Evolutionary conservation across 352 stramenopile genomes (phyloP), one percentile per base, ranked within the genome.

Genomic region (Globisporangium iwayamae): DNA sequence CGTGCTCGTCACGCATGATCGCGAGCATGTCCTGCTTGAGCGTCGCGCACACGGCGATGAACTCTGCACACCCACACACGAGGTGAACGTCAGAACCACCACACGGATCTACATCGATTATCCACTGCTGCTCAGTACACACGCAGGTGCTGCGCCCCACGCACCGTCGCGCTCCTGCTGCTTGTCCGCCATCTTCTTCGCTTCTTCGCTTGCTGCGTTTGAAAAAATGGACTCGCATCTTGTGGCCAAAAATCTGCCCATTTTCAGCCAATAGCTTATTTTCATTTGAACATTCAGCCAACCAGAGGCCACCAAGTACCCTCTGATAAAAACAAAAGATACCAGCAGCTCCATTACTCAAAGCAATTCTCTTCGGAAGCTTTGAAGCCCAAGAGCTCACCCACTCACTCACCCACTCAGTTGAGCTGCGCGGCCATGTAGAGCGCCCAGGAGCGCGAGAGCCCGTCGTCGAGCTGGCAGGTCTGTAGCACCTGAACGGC

Each of bases 1-100:
- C 58, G 71, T 89, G 79, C 65, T 94, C 79, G 22, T 62, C 73
- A 39, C 62, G 66, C 65, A 95, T 77, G 56, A 82, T 65, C 61
- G 87, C 76, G 41, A 95, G 74, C 63, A 95, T 76, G 53, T 93
- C 84, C 38, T 78, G 67, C 78, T 93, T 93, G 62, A 96, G 81
- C 54, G 80, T 76, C 2, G 62, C 67, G 62, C 81, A 95, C 43
- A 93, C 68, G 32, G 73, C 65, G 67, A 95, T 81, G 57, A 96
- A 96, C 56, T 94, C 88, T 96, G 66, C 28, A 10, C 16, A 18
- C 1, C n/a, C 60, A 25, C 14, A 34, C n/a, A 51, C 34, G 43
- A 10, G 4, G 6, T 8, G 53, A 30, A 39, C 30, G 36, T 22
- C 32, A 59, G 22, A 0, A 25, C 22, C 22, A 25, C 22, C 22